Base-by-base conservation (phyloP, 108 stramenopile genomes). In the Pseudonitzschia multistriata region DNA sequence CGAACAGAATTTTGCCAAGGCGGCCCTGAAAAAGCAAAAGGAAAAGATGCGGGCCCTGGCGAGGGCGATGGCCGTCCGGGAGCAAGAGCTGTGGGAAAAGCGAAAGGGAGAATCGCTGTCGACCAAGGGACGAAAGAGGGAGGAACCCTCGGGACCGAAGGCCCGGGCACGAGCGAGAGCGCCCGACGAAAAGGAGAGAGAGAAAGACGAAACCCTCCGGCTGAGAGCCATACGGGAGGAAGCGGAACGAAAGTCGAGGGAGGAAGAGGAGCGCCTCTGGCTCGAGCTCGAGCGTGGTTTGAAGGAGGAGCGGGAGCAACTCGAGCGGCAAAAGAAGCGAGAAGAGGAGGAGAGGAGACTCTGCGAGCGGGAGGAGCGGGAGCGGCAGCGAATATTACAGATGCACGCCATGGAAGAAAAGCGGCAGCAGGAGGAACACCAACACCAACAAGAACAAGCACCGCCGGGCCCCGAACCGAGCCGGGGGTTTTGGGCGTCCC, bases 21-120 rank as follows among this genome's bases (percentile, higher is more conserved):
- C 10, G 7, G 66, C 73, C 45, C 15, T 74, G 3, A 57, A 67
- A 8, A 66, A 49, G 39, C 73, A 74, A 67, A 54, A 56, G 11
- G 40, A 67, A 33, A 74, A 74, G 34, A 74, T 74, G 73, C 52
- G 66, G n/a, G 65, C 73, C 45, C 25, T 74, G 45, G 65, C 73
- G 42, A 56, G 65, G 39, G 73, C 66, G 25, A 74, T 60, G 40
- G 73, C 73, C 3, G 2, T 67, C 0, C 55, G 73, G 1, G 73
- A 74, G 60, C 39, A 67, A 34, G 40, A 59, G 14, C 29, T 74
- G 30, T 37, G 29, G 27, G 36, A 62, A 34, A 60, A 72, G 22
- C 49, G 52, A 22, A 40, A 71, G 49, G 50, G 37, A 22, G 49
- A 65, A 27, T n/a, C n/a, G n/a, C n/a, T n/a, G n/a, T n/a, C n/a